phyloP scores from a whole-genome alignment of 495 filamentous ascomycete genomes.

The Trichoderma reesei region DNA sequence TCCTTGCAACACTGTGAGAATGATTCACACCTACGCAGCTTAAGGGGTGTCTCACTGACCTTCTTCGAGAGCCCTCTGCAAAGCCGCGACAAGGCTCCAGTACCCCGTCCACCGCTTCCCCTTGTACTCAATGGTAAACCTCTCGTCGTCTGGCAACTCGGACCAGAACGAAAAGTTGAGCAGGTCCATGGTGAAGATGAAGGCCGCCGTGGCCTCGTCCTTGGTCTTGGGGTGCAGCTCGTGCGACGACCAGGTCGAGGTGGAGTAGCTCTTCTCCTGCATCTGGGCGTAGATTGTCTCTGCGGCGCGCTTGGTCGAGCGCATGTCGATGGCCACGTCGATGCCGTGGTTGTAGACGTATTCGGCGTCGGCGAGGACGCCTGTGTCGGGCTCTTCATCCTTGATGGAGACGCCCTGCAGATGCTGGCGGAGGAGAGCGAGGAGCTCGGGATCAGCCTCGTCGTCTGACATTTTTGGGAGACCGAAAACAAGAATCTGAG shows the following conservation, averaged over 20 bases:
- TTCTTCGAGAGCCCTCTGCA: slow-evolving; percentile 85
- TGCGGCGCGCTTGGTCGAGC: slow-evolving; percentile 70
- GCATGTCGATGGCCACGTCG: slow-evolving; percentile 78
- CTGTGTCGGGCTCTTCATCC: slow-evolving; percentile 54
- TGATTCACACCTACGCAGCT: slow-evolving; percentile 10
- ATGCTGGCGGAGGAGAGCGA: slow-evolving; percentile 76
- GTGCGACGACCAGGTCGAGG: slow-evolving; percentile 75
- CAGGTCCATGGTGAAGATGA: slow-evolving; percentile 94
- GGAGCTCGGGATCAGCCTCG: slow-evolving; percentile 78
- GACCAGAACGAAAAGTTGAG: slow-evolving; percentile 98
- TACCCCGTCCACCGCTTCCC: slow-evolving; percentile 86
- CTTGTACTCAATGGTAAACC: slow-evolving; percentile 72
- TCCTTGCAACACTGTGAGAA: slow-evolving; percentile 31
- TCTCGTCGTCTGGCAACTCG: slow-evolving; percentile 46
- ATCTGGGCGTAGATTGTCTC: slow-evolving; percentile 67
- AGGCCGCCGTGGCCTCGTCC: slow-evolving; percentile 68
- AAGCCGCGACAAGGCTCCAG: slow-evolving; percentile 80
- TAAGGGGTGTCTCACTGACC: slow-evolving; percentile 36
- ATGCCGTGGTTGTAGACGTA: slow-evolving; percentile 87
- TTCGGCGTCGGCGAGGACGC: slow-evolving; percentile 72
- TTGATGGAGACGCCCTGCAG: slow-evolving; percentile 45
- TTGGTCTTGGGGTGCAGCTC: slow-evolving; percentile 81
- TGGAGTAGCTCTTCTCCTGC: slow-evolving; percentile 74
- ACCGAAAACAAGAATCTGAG: background rate
- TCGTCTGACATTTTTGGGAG: slow-evolving; percentile 65